Evolutionary conservation across 2,329 filamentous ascomycete species (phyloP).

Genomic region (Ophiostoma perfectum): DNA sequence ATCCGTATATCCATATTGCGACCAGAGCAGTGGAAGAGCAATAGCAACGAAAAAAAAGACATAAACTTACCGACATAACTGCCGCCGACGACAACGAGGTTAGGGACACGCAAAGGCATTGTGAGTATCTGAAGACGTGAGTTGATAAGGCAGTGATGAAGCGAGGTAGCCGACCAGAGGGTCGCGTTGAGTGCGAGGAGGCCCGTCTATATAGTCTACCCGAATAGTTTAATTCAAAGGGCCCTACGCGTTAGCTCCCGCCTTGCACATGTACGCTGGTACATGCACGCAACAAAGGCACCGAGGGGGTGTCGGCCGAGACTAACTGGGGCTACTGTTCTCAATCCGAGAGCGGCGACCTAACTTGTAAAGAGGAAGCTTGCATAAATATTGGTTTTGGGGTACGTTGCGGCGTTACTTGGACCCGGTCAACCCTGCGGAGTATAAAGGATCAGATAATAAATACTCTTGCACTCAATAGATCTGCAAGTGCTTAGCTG

Average conservation of each 20-base stretch:
- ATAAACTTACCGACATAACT: slow-evolving; percentile 23
- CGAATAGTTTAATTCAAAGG: background rate
- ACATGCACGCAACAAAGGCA: background rate
- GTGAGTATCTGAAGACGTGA: background rate
- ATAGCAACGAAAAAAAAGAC: background rate
- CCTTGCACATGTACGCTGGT: background rate
- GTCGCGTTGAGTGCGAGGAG: background rate
- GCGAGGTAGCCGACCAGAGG: background rate
- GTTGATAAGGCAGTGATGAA: background rate
- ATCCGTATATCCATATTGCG: background rate
- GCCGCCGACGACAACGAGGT: slow-evolving; percentile 24
- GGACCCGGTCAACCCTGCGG: background rate
- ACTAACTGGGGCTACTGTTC: background rate
- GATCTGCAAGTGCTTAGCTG: background rate
- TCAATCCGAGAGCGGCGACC: background rate
- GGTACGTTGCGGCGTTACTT: background rate
- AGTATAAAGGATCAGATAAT: slow-evolving; percentile 2
- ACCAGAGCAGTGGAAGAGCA: background rate
- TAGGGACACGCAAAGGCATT: slow-evolving; percentile 18
- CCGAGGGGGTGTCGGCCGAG: background rate
- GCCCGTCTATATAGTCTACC: background rate
- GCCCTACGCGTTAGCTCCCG: background rate
- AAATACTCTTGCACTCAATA: background rate
- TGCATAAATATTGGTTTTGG: background rate
- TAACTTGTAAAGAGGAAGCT: no score